Percentiles rank a stretch among this genome's conserved stretches.
phyloP scores from a whole-genome alignment of 306 rosid genomes.

The Lathyrus oleraceus region DNA sequence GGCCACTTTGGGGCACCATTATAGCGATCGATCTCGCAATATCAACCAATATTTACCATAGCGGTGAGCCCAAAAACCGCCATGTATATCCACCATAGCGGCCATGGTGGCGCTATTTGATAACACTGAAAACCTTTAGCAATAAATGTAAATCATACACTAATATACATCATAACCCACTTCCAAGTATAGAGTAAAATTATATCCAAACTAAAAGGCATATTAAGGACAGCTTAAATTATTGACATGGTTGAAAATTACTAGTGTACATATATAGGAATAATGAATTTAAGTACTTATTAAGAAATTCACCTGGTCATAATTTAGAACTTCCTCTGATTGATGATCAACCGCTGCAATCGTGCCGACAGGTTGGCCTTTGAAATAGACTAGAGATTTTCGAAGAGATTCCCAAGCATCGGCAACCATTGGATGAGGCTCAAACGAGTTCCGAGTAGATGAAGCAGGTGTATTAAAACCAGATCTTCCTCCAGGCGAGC shows the following conservation, averaged over 20 bases:
- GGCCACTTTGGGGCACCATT: no score
- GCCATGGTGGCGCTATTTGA: no score
- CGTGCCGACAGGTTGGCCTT: slow-evolving; percentile 80
- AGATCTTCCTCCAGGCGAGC: slow-evolving; percentile 79
- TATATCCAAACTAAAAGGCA: slow-evolving; percentile 6
- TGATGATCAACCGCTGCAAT: slow-evolving; percentile 87
- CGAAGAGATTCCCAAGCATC: slow-evolving; percentile 95
- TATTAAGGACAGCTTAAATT: neutral
- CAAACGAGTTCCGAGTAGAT: slow-evolving; percentile 79
- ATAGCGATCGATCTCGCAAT: no score
- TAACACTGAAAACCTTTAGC: neutral
- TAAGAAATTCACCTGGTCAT: slow-evolving; percentile 67
- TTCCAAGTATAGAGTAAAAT: slow-evolving; percentile 1
- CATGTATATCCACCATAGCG: no score
- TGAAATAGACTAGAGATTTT: slow-evolving; percentile 67
- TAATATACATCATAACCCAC: neutral
- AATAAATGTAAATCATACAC: slow-evolving; percentile 4
- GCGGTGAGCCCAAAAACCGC: no score
- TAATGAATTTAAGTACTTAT: neutral
- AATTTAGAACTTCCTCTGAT: slow-evolving; percentile 83
- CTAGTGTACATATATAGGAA: no score
- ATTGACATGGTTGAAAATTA: neutral
- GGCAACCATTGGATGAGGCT: slow-evolving; percentile 93
- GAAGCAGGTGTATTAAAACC: slow-evolving; percentile 81
- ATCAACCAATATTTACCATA: no score